Evolutionary conservation across 805 yeast species (phyloP), one percentile per base, ranked within the genome.

Genomic region (Yamadazyma tumulicola): DNA sequence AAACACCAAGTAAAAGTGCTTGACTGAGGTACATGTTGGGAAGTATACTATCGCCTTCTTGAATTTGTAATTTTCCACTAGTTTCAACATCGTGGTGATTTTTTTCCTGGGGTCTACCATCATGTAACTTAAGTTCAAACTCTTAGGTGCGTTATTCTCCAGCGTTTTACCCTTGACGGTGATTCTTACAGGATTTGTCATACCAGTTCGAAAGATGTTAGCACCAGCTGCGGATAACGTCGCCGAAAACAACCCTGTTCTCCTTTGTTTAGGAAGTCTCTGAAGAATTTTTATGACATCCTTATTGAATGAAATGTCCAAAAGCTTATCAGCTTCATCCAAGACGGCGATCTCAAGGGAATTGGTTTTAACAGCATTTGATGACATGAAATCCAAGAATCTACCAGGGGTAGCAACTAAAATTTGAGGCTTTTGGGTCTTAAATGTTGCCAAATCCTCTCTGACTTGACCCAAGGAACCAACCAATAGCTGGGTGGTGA

Each of bases 201-300:
- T 77, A 12, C 97, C 97, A 1, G 95, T 81, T 38, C 83, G 78
- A 54, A 87, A 86, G 17, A 93, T 76, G 33, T 77, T 76, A 22
- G 74, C 69, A 8, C 93, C 87, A 0, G 96, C 93, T 37, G 85
- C 79, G 5, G 85, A 75, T 32, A 93, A 78, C 0, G 98, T 93
- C 2, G 98, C 98, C 1, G 96, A 87, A 53, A 91, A 91, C 13
- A 91, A 64, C 1, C 97, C 98, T 0, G 95, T 87, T 51, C 98
- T 72, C 50, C 95, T 77, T 61, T 91, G 98, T 46, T 85, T 82
- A 0, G 98, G 98, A 19, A 93, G 62, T 29, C 72, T 55, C 21
- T 75, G 68, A 25, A 91, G 64, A 19, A 91, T 85, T 19, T 71
- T 64, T 27, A 79, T 76, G 27, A 85, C 77, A 28, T 87, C 88